These are phyloP conservation scores for Globisporangium splendens DNA, from an alignment of 352 stramenopile genomes.

Conservation along the genomic window DNA sequence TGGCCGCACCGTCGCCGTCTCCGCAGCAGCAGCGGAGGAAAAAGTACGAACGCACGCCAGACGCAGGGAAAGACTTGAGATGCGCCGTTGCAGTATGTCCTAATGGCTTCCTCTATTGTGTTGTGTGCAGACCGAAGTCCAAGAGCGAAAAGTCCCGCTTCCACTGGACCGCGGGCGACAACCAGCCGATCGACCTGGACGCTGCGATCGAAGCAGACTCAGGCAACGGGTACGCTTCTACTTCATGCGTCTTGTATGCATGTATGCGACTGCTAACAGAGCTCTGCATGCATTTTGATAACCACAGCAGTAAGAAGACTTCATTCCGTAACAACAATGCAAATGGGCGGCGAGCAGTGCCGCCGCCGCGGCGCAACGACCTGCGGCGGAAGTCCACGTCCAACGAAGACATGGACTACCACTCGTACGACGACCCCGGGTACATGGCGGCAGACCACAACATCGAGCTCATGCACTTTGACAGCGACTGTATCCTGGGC, in stretches of 20 bases:
- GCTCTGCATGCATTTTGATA: no score
- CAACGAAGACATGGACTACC: conserved; percentile 48
- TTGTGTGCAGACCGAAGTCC: conserved; percentile 19
- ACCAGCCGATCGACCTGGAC: conserved; percentile 19
- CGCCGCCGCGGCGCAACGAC: conserved; percentile 16
- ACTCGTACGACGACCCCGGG: conserved; percentile 77
- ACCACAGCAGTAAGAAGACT: conserved; percentile 3
- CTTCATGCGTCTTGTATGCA: no score
- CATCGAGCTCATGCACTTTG: conserved; percentile 66
- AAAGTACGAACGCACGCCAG: conserved; percentile 52
- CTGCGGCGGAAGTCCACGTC: conserved; percentile 18
- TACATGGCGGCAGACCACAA: conserved; percentile 45
- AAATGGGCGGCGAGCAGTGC: conserved; percentile 18
- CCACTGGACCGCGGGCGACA: conserved; percentile 20
- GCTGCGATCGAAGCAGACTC: conserved; percentile 20
- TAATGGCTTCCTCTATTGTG: neutral
- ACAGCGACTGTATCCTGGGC: conserved; percentile 75
- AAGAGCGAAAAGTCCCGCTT: conserved; percentile 31
- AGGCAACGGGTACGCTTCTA: conserved; percentile 11
- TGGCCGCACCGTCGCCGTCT: conserved; percentile 68
- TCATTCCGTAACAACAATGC: conserved; percentile 2
- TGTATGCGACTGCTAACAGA: no score
- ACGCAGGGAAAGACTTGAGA: no score
- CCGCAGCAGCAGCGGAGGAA: conserved; percentile 35
- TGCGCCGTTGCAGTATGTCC: no score